These are phyloP conservation scores for Sugiyamaella valdiviana DNA, from an alignment of 805 yeast species.

Conservation along the genomic window DNA sequence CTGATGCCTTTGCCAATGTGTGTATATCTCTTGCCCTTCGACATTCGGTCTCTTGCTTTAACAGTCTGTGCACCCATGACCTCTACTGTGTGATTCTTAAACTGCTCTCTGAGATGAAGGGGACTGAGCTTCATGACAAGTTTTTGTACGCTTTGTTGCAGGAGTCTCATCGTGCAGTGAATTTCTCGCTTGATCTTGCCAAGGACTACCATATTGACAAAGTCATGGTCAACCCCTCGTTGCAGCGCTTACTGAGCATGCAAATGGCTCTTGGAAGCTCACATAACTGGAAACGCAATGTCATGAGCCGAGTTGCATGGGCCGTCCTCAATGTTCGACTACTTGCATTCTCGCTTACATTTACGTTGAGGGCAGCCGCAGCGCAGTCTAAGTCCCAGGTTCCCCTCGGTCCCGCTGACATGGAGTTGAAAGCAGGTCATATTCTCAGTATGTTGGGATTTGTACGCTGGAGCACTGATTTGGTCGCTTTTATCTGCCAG, in stretches of 20 bases:
- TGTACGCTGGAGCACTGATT: slow-evolving; percentile 80
- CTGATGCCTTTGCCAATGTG: slow-evolving; percentile 6
- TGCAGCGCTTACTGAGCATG: slow-evolving; percentile 64
- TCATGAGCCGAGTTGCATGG: slow-evolving; percentile 50
- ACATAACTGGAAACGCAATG: slow-evolving; percentile 40
- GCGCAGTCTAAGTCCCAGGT: slow-evolving; percentile 44
- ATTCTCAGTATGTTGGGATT: slow-evolving; percentile 51
- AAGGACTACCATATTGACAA: slow-evolving; percentile 68
- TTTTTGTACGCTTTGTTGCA: slow-evolving; percentile 43
- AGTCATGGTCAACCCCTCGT: slow-evolving; percentile 66
- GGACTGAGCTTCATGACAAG: slow-evolving; percentile 21
- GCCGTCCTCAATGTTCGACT: slow-evolving; percentile 61
- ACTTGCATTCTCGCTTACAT: slow-evolving; percentile 65
- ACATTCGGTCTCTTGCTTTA: slow-evolving; percentile 66
- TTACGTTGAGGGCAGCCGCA: slow-evolving; percentile 44
- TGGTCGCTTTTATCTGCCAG: slow-evolving; percentile 64
- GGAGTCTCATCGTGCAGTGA: slow-evolving; percentile 72
- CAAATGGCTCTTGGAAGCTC: slow-evolving; percentile 59
- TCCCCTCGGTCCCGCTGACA: slow-evolving; percentile 33
- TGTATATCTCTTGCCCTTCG: slow-evolving; percentile 49
- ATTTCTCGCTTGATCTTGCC: slow-evolving; percentile 61
- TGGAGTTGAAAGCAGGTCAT: slow-evolving; percentile 26
- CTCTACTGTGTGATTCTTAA: slow-evolving; percentile 44
- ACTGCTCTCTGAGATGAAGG: slow-evolving; percentile 40
- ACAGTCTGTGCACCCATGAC: slow-evolving; percentile 64